Evolutionary conservation across 345 rosid genomes (phyloP).

Genomic region (Boechera retrofracta): DNA sequence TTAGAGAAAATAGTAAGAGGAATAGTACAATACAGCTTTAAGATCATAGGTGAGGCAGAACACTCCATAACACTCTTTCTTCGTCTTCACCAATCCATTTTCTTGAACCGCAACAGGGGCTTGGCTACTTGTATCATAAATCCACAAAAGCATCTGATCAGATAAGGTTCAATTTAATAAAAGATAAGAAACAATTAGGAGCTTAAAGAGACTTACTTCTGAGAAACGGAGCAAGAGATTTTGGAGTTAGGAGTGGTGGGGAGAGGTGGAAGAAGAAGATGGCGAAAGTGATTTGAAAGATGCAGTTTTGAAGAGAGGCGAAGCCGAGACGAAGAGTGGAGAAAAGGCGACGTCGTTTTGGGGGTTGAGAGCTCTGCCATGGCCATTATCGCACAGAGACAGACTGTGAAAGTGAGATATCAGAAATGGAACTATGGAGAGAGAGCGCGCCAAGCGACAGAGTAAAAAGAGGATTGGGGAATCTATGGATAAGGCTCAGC

Average conservation of each 20-base stretch:
- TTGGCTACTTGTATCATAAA: slow-evolving; percentile 36
- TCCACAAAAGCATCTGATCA: slow-evolving; percentile 17
- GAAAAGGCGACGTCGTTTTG: slow-evolving; percentile 49
- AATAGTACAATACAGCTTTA: slow-evolving; percentile 63
- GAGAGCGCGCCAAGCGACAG: slow-evolving; percentile 41
- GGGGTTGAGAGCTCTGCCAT: slow-evolving; percentile 70
- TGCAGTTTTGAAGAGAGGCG: slow-evolving; percentile 56
- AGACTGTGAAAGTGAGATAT: slow-evolving; percentile 36
- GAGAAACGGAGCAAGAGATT: slow-evolving; percentile 75
- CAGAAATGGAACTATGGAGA: slow-evolving; percentile 18
- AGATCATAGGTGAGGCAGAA: slow-evolving; percentile 97
- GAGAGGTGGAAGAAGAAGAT: slow-evolving; percentile 50
- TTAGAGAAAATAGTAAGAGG: background rate
- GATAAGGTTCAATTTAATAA: background rate
- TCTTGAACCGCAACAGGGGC: slow-evolving; percentile 62
- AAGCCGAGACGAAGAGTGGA: slow-evolving; percentile 62
- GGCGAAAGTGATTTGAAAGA: slow-evolving; percentile 56
- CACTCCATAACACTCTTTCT: slow-evolving; percentile 82
- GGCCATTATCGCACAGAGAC: slow-evolving; percentile 59
- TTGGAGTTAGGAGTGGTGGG: slow-evolving; percentile 47
- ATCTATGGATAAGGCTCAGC: slow-evolving; percentile 53
- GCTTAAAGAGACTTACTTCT: slow-evolving; percentile 50
- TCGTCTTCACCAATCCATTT: slow-evolving; percentile 48
- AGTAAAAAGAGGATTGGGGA: slow-evolving; percentile 35
- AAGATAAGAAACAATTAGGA: background rate